Base-by-base conservation (phyloP, 139 green algal genomes). In the Tetraselmis chui region DNA sequence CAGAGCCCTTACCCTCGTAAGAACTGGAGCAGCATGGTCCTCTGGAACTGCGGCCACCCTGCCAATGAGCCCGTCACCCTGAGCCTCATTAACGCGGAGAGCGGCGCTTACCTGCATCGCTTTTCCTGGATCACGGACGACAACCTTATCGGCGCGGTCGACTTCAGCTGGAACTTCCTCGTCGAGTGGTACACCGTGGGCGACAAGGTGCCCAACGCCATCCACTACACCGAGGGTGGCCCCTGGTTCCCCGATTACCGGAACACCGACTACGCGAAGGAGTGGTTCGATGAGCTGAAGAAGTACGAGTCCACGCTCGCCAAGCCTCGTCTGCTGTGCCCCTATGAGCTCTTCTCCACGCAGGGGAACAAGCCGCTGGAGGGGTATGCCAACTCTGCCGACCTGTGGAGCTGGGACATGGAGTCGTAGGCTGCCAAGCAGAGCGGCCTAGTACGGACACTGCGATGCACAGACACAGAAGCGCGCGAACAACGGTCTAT, bases 11-110 rank as follows among this genome's bases (percentile, higher is more conserved):
- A 88, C 74, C 85, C 85, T 2, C 74, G 85, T 22, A 88, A 88
- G 79, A 88, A 88, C 85, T 88, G 85, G 85, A 81, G 30, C 78
- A 83, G 59, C 74, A 88, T 88, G 85, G 78, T 88, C 24, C 76
- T 88, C 22, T 88, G 31, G n/a, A 88, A 88, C 83, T 88, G 85
- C 82, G 76, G 32, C 25, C 85, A 88, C 78, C 82, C 82, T 22
- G 79, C 76, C 11, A 88, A 88, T 59, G n/a, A 82, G 59, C n/a
- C 30, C 32, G 28, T 88, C 29, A 59, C 32, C 29, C 83, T 83
- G 23, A 32, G 76, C 30, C 31, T 84, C 26, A 80, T 88, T 78
- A 88, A 85, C 74, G 26, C 24, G 1, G 76, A 88, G 77, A 29
- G 76, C 30, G 85, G 85, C 28, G 30, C 83, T 22, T 88, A 78